A percentile compares a stretch with the other conserved stretches of the same genome.
These are phyloP conservation scores for Verticillium dahliae DNA, from an alignment of 2,329 filamentous ascomycete genomes.

Conservation along the genomic window DNA sequence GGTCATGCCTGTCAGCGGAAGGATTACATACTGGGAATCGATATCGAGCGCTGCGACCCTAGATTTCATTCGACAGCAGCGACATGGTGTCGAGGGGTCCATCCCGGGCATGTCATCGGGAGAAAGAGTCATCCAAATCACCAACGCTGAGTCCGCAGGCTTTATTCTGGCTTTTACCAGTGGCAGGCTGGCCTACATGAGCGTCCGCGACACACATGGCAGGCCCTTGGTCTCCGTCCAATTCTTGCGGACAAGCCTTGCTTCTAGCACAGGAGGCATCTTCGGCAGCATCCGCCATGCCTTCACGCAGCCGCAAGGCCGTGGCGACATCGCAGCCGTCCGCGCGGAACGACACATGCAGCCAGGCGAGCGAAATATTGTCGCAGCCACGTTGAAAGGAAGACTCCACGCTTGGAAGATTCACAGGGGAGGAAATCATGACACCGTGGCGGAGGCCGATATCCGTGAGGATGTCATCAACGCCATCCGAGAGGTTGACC, in stretches of 20 bases:
- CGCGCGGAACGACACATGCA: constrained; percentile 64
- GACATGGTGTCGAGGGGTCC: constrained; percentile 70
- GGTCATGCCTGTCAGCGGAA: constrained; percentile 76
- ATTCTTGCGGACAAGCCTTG: constrained; percentile 60
- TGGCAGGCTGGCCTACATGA: constrained; percentile 81
- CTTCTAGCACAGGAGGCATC: constrained; percentile 56
- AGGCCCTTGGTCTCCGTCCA: constrained; percentile 74
- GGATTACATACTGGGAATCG: constrained; percentile 91
- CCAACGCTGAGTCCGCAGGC: constrained; percentile 78
- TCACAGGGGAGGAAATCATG: constrained; percentile 79
- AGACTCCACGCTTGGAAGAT: constrained; percentile 81
- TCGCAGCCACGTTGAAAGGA: constrained; percentile 72
- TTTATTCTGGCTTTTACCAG: constrained; percentile 81
- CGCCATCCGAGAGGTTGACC: constrained; percentile 51
- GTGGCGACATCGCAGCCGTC: constrained; percentile 75
- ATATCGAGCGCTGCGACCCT: constrained; percentile 83
- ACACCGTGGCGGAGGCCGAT: constrained; percentile 66
- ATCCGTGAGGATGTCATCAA: constrained; percentile 56
- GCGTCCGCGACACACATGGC: constrained; percentile 78
- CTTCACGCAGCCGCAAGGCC: constrained; percentile 62
- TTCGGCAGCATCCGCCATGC: constrained; percentile 77
- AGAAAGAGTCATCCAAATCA: constrained; percentile 70
- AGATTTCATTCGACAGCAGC: constrained; percentile 75
- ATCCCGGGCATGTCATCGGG: constrained; percentile 71
- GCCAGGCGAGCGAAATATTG: constrained; percentile 77